A percentile compares a stretch with the other conserved stretches of the same genome.
Conservation (phyloP, 306 rosid genomes). For the Vicia villosa region DNA sequence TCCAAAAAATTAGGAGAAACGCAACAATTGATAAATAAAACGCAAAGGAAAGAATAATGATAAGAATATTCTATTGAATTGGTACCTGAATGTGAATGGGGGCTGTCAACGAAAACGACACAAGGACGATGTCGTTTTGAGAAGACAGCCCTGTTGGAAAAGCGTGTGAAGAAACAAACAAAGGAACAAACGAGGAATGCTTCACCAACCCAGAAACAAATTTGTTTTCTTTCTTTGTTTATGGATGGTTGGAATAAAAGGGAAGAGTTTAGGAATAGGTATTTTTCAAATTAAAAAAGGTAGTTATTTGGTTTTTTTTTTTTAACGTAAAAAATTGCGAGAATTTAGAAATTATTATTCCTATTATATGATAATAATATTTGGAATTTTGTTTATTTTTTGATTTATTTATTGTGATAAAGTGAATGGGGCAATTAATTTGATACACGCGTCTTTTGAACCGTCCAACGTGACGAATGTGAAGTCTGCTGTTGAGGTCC, state of each 20-base stretch:
- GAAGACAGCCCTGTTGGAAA: slow-evolving; percentile 51
- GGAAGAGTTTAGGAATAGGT: too few relatives aligned
- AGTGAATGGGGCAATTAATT: background rate
- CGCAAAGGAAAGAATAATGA: slow-evolving; percentile 28
- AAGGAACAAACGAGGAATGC: too few relatives aligned
- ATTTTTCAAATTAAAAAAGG: background rate
- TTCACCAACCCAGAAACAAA: too few relatives aligned
- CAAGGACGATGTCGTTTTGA: slow-evolving; percentile 32
- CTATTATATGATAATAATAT: too few relatives aligned
- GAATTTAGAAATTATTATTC: background rate
- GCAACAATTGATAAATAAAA: slow-evolving; percentile 30
- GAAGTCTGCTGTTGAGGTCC: background rate
- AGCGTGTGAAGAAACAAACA: background rate
- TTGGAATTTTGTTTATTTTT: background rate
- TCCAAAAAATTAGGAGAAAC: slow-evolving; percentile 34
- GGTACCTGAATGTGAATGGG: slow-evolving; percentile 42
- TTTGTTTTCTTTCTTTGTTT: too few relatives aligned
- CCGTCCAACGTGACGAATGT: slow-evolving; percentile 3
- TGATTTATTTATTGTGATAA: background rate
- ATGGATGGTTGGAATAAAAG: too few relatives aligned
- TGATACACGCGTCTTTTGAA: slow-evolving; percentile 29
- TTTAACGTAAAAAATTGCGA: too few relatives aligned
- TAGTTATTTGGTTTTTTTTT: background rate
- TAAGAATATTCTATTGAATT: slow-evolving; percentile 40
- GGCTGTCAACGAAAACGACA: slow-evolving; percentile 57